Conservation (phyloP, 2,329 filamentous ascomycete species). For the Aureobasidium subglaciale region DNA sequence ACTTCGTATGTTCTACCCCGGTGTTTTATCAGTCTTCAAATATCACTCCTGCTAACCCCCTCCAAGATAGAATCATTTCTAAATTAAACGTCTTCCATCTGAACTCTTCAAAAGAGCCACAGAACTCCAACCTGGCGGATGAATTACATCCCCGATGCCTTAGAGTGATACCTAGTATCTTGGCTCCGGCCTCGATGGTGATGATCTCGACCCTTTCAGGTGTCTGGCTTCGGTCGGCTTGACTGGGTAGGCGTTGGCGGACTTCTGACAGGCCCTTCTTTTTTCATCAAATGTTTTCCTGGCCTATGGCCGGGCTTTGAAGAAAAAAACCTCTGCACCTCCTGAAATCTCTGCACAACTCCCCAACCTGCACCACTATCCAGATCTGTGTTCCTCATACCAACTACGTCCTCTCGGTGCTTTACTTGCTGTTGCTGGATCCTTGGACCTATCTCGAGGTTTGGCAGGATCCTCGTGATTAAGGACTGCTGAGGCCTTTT, state of each 20-base stretch:
- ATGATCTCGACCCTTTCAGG: slow-evolving; percentile 19
- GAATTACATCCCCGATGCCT: slow-evolving; percentile 75
- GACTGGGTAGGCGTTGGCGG: slow-evolving; percentile 18
- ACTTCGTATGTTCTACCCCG: not conserved
- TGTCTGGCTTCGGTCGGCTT: slow-evolving; percentile 19
- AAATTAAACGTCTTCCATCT: slow-evolving; percentile 91
- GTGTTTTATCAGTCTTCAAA: not conserved
- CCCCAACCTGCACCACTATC: no score
- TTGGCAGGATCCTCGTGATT: no score
- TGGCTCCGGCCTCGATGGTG: slow-evolving; percentile 15
- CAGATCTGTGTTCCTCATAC: no score
- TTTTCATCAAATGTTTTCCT: slow-evolving; percentile 12
- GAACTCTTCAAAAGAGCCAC: slow-evolving; percentile 87
- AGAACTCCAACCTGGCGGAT: slow-evolving; percentile 94
- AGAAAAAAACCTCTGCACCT: not conserved
- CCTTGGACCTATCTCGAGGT: no score
- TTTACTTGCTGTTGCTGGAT: no score
- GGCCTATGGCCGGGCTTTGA: slow-evolving; percentile 9
- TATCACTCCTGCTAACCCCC: not conserved
- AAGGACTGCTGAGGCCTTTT: no score
- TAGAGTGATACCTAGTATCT: slow-evolving; percentile 63
- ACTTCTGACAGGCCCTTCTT: slow-evolving; percentile 19
- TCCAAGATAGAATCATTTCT: slow-evolving; percentile 72
- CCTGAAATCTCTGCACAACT: not conserved
- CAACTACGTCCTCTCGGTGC: no score